A percentile compares a stretch with the other conserved stretches of the same genome.
Conservation (phyloP, 352 stramenopile species). For the Globisporangium abappressorium region DNA sequence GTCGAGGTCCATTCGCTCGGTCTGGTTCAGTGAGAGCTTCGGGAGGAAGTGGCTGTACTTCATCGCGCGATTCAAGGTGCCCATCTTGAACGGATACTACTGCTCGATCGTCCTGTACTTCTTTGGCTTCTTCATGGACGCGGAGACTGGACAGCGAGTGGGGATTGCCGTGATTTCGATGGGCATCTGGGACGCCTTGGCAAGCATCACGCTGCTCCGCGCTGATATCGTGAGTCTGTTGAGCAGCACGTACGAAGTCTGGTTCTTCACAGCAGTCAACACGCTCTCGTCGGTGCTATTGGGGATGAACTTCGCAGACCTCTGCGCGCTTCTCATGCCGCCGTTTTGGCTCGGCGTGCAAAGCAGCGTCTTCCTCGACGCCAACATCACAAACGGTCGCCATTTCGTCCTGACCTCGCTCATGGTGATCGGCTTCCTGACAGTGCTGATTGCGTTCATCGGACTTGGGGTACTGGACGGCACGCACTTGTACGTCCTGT, state of each 20-base stretch:
- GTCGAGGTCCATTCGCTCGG: slow-evolving; percentile 15
- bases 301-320: slow-evolving; percentile 14
- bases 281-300: slow-evolving; percentile 13
- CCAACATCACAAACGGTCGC: slow-evolving; percentile 16
- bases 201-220: slow-evolving; percentile 17
- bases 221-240: slow-evolving; percentile 24
- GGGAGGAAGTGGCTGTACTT: background rate
- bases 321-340: slow-evolving; percentile 7
- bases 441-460: background rate
- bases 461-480: background rate
- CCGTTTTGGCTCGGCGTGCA: slow-evolving; percentile 18
- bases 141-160: background rate
- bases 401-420: background rate
- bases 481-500: background rate
- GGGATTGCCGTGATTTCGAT: slow-evolving; percentile 1
- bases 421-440: background rate
- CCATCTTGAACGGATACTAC: background rate
- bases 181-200: slow-evolving; percentile 3
- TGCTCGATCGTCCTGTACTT: slow-evolving; percentile 7
- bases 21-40: background rate
- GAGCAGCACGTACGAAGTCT: slow-evolving; percentile 28
- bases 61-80: background rate
- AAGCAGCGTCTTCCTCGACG: slow-evolving; percentile 22
- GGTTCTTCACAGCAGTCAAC: slow-evolving; percentile 28
- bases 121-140: background rate